phyloP scores from a whole-genome alignment of 2,329 filamentous ascomycete species.

The Zalaria sp. region DNA sequence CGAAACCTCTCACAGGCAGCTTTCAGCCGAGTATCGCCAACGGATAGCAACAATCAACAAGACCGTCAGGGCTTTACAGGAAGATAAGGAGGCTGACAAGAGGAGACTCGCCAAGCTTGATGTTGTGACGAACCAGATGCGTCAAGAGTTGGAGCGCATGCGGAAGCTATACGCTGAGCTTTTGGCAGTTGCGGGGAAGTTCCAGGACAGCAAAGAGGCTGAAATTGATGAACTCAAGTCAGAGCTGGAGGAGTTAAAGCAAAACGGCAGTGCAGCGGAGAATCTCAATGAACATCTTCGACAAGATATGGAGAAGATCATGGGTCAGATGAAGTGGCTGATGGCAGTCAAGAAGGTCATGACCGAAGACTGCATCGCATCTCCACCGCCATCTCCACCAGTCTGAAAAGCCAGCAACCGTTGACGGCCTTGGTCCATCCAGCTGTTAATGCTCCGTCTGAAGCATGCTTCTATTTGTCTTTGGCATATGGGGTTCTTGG shows the following conservation, averaged over 20 bases:
- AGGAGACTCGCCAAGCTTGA: slow-evolving; percentile 49
- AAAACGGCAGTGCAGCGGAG: slow-evolving; percentile 42
- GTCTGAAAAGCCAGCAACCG: background rate
- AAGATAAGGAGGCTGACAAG: slow-evolving; percentile 45
- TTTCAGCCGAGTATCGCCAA: slow-evolving; percentile 49
- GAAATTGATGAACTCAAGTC: slow-evolving; percentile 45
- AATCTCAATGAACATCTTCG: slow-evolving; percentile 45
- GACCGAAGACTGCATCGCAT: slow-evolving; percentile 4
- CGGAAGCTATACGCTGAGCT: slow-evolving; percentile 50
- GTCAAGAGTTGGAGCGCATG: slow-evolving; percentile 50
- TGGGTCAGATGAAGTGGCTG: slow-evolving; percentile 60
- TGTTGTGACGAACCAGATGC: slow-evolving; percentile 59
- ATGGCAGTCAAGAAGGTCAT: slow-evolving; percentile 45
- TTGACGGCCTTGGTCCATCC: too few relatives aligned
- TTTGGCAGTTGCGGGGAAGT: slow-evolving; percentile 43
- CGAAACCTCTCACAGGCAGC: slow-evolving; percentile 57
- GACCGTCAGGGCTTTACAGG: slow-evolving; percentile 41
- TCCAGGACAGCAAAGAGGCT: slow-evolving; percentile 51
- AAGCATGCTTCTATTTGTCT: too few relatives aligned
- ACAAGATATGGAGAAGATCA: slow-evolving; percentile 43
- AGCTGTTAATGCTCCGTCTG: too few relatives aligned
- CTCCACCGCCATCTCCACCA: slow-evolving; percentile 1
- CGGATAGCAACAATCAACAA: slow-evolving; percentile 24
- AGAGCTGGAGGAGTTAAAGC: slow-evolving; percentile 42
- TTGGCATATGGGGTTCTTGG: too few relatives aligned